Percentiles rank a stretch among this genome's conserved stretches.
These are phyloP conservation scores for Macaranga tanarius DNA, from an alignment of 441 rosid species.

Conservation along the genomic window DNA sequence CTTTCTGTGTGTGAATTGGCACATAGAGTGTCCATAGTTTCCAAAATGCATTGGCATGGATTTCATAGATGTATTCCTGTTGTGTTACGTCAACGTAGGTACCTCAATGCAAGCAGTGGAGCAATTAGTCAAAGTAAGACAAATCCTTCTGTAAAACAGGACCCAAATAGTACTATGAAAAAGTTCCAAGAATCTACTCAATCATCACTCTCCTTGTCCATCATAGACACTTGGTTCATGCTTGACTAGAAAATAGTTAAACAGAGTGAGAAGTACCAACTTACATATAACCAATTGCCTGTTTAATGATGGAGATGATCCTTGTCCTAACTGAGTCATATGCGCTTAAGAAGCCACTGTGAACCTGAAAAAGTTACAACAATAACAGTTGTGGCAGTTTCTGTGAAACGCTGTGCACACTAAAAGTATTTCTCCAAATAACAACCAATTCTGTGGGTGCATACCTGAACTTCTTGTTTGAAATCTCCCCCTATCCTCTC, in stretches of 20 bases:
- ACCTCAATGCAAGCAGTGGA: not conserved
- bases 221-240: not conserved
- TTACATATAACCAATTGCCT: conserved; percentile 63
- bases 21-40: not conserved
- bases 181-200: not conserved
- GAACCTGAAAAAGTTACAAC: conserved; percentile 55
- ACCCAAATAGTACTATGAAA: not conserved
- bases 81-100: not conserved
- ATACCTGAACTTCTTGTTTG: conserved; percentile 88
- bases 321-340: conserved; percentile 90
- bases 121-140: no score
- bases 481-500: conserved; percentile 95
- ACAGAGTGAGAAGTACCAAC: conserved; percentile 30
- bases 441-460: conserved; percentile 13
- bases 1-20: not conserved
- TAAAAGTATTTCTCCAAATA: not conserved
- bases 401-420: not conserved
- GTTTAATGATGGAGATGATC: conserved; percentile 69
- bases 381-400: conserved; percentile 15
- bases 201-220: conserved; percentile 1
- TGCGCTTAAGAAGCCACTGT: conserved; percentile 85
- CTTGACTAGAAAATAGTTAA: not conserved
- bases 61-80: not conserved
- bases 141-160: not conserved
- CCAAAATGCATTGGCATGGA: not conserved